A percentile compares a stretch with the other conserved stretches of the same genome.
These are phyloP conservation scores for Marasmius sp. DNA, from an alignment of 1,284 basidiomycete genomes.

Conservation along the genomic window DNA sequence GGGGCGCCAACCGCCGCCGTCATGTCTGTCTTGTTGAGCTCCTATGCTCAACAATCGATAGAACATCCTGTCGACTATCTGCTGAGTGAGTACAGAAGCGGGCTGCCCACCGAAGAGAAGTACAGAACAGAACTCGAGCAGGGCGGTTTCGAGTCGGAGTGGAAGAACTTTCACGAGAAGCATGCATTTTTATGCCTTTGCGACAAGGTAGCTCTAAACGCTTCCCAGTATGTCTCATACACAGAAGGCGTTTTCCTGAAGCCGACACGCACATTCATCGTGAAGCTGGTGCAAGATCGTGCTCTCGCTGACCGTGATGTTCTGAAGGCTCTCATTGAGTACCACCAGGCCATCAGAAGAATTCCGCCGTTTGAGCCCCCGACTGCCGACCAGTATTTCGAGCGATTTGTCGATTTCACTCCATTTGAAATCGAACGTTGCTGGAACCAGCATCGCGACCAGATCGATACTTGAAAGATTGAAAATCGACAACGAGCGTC, in stretches of 20 bases:
- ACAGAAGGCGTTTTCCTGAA: neutral
- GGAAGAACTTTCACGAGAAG: conserved; percentile 4
- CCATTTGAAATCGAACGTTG: neutral
- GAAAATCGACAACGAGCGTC: too few species aligned
- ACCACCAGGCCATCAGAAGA: neutral
- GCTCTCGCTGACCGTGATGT: neutral
- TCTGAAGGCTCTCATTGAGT: neutral
- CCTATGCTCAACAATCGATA: neutral
- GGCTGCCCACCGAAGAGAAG: neutral
- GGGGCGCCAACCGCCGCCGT: neutral
- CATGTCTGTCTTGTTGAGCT: conserved; percentile 2
- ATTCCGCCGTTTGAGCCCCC: neutral
- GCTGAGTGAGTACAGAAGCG: neutral
- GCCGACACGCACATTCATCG: neutral
- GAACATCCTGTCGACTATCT: neutral
- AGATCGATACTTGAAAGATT: too few species aligned
- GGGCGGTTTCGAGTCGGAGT: neutral
- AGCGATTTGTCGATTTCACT: neutral
- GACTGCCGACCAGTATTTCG: neutral
- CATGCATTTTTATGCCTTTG: neutral
- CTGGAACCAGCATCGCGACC: neutral
- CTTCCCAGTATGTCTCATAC: neutral
- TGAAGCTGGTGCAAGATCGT: neutral
- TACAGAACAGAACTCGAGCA: neutral
- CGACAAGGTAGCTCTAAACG: neutral